These are phyloP conservation scores for Yamadazyma sp. DNA, from an alignment of 805 yeast species.

Conservation along the genomic window DNA sequence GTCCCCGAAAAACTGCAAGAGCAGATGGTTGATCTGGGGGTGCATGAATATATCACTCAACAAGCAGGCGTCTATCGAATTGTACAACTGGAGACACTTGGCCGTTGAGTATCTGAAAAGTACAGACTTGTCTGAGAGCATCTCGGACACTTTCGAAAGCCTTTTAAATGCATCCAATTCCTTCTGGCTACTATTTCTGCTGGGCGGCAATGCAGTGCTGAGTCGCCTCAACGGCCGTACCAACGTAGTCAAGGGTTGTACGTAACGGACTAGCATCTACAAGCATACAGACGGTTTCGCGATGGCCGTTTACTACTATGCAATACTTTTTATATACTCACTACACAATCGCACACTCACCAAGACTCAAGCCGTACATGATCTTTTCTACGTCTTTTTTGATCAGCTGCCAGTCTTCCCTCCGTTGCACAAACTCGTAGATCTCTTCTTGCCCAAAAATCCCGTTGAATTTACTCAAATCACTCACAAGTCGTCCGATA, in stretches of 20 bases:
- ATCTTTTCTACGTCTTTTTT: constrained; percentile 84
- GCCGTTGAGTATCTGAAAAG: constrained; percentile 12
- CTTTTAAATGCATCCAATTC: too few species aligned
- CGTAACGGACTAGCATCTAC: too few species aligned
- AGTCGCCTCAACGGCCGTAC: too few species aligned
- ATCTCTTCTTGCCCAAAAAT: constrained; percentile 90
- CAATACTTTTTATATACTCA: neutral
- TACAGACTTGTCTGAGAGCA: neutral
- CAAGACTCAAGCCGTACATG: constrained; percentile 87
- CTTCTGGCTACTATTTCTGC: too few species aligned
- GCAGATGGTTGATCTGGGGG: too few species aligned
- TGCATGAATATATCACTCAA: constrained; percentile 26
- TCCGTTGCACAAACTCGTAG: constrained; percentile 83
- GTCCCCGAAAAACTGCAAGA: constrained; percentile 14
- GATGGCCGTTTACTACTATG: too few species aligned
- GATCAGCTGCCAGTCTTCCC: constrained; percentile 82
- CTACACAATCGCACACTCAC: constrained; percentile 60
- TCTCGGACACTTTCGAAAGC: neutral
- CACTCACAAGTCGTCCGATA: constrained; percentile 79
- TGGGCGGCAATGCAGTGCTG: too few species aligned
- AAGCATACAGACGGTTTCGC: too few species aligned
- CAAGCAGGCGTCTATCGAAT: constrained; percentile 11
- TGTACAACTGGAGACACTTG: constrained; percentile 19
- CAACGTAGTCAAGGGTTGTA: too few species aligned
- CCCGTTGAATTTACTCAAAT: constrained; percentile 82